These are phyloP conservation scores for Microsporum audouinii DNA, from an alignment of 2,329 filamentous ascomycete species.

Conservation along the genomic window DNA sequence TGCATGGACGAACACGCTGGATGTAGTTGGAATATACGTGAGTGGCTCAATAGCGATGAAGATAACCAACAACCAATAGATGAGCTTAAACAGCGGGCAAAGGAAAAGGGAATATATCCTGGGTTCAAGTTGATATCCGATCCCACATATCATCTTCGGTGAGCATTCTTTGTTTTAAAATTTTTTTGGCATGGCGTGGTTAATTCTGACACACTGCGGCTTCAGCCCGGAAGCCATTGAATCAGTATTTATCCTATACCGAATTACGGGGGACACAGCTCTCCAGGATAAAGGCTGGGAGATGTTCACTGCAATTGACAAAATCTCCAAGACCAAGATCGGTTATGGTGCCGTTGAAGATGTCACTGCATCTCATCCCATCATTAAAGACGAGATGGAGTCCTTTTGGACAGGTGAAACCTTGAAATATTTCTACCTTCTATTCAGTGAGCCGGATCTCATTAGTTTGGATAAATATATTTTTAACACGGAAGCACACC, in stretches of 20 bases:
- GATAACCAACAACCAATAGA: constrained; percentile 6
- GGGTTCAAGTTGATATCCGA: constrained; percentile 10
- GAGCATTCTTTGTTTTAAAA: background rate
- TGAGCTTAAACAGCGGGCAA: constrained; percentile 7
- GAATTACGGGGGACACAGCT: constrained; percentile 64
- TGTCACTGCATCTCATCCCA: constrained; percentile 10
- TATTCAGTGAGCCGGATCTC: constrained; percentile 59
- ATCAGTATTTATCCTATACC: constrained; percentile 80
- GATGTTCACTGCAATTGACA: constrained; percentile 66
- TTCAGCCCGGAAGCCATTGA: constrained; percentile 77
- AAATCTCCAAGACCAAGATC: constrained; percentile 52
- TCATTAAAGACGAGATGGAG: constrained; percentile 55
- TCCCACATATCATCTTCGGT: constrained; percentile 13
- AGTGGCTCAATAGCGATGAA: constrained; percentile 9
- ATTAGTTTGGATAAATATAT: constrained; percentile 59
- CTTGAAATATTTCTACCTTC: constrained; percentile 80
- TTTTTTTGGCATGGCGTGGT: background rate
- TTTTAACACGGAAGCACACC: constrained; percentile 48
- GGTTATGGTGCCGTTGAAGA: constrained; percentile 48
- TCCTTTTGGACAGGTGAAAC: constrained; percentile 88
- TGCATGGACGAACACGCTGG: constrained; percentile 23
- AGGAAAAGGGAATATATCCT: constrained; percentile 10
- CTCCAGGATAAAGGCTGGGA: constrained; percentile 77
- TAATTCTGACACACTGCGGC: constrained; percentile 48
- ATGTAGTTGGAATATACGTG: constrained; percentile 11